Base-by-base conservation (phyloP, 768 basidiomycete species). In the Lactifluus subvellereus region DNA sequence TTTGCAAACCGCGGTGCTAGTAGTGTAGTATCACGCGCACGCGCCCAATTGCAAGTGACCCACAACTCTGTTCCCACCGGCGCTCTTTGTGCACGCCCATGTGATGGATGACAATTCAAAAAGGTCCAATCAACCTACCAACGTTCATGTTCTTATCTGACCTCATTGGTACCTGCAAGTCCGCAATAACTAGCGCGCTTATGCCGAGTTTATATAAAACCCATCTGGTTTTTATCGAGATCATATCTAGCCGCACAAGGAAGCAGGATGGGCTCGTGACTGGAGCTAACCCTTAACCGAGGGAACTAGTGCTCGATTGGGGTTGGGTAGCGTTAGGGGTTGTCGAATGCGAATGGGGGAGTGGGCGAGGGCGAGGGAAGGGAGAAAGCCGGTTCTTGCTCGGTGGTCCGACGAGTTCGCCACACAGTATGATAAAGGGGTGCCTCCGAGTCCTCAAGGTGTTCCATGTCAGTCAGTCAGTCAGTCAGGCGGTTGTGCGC, bases 261-360 rank as follows among this genome's bases (percentile, higher is more conserved):
- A 53, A 60, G 59, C 59, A 47, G 43, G 27, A 35, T 22, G 32
- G 11, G 62, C 62, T 54, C 62, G 62, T 63, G 62, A 63, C 62
- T 59, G 57, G 51, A 30, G n/a, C 52, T 63, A 63, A 54, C 62
- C 62, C 62, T 63, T 63, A 63, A 59, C 62, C 52, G 62, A 60
- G 13, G 43, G 43, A 40, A n/a, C 60, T 61, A 54, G 60, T 49
- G 18, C 45, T 61, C 60, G 53, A 61, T 61, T 61, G 37, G 59
- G 35, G 38, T 30, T 30, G 48, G 30, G 40, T 32, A 30, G 13
- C 27, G 57, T 16, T 32, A 32, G 42, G 37, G 49, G 45, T 45
- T 20, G 2, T 43, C 6, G 16, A 43, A 45, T 48, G 14, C 11
- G 13, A 40, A 5, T 27, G 27, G 27, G 27, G 27, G 27, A 27